Evolutionary conservation across 495 filamentous ascomycete genomes (phyloP).

Genomic region (Aspergillus sclerotiicarbonarius): DNA sequence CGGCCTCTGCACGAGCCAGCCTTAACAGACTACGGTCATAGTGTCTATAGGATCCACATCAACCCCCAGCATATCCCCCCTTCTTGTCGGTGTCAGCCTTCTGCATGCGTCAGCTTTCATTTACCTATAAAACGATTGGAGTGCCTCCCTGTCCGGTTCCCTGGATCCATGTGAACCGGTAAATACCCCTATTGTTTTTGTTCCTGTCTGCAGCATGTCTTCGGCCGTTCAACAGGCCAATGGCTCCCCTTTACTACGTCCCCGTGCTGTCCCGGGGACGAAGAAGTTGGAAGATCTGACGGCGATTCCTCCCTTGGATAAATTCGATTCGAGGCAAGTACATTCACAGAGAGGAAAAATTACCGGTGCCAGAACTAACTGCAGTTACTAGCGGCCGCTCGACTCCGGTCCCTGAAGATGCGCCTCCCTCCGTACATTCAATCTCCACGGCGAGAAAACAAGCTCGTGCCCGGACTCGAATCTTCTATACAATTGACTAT

Average conservation of each 20-base stretch:
- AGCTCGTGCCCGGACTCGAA: slow-evolving; percentile 75
- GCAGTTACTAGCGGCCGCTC: slow-evolving; percentile 65
- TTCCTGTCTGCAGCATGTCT: slow-evolving; percentile 31
- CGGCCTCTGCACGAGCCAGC: slow-evolving; percentile 2
- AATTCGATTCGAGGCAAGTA: slow-evolving; percentile 33
- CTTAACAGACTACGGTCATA: background rate
- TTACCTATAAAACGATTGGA: background rate
- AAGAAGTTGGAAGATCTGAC: slow-evolving; percentile 25
- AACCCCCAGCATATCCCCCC: background rate
- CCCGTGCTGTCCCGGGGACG: slow-evolving; percentile 29
- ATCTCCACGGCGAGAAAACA: slow-evolving; percentile 83
- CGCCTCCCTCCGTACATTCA: slow-evolving; percentile 82
- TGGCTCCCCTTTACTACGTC: slow-evolving; percentile 30
- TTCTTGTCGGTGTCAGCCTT: background rate
- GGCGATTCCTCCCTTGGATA: slow-evolving; percentile 26
- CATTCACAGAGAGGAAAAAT: background rate
- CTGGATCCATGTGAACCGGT: slow-evolving; percentile 7
- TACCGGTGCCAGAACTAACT: background rate
- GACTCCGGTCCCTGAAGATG: slow-evolving; percentile 88
- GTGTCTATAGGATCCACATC: slow-evolving; percentile 6
- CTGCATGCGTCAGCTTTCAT: background rate
- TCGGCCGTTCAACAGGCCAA: slow-evolving; percentile 29
- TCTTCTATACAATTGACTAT: slow-evolving; percentile 97
- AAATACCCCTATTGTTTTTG: slow-evolving; percentile 11
- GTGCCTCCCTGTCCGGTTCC: background rate